phyloP scores from a whole-genome alignment of 2,329 filamentous ascomycete species.

The Claviceps africana region DNA sequence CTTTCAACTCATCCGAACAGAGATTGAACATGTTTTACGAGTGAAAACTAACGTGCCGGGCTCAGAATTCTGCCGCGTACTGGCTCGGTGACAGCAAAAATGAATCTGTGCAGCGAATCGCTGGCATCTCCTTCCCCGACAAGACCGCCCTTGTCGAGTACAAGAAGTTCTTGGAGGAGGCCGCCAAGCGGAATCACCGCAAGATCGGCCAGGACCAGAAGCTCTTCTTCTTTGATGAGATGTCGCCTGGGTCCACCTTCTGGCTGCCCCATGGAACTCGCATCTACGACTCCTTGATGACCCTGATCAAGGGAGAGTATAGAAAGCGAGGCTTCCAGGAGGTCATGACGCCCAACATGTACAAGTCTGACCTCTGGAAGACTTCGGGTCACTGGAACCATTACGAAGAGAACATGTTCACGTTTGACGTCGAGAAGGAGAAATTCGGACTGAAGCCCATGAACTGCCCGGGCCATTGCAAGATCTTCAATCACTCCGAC shows the following conservation, averaged over 20 bases:
- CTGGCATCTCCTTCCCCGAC: slow-evolving; percentile 88
- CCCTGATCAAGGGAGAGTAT: slow-evolving; percentile 75
- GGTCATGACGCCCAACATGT: slow-evolving; percentile 91
- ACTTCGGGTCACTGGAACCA: slow-evolving; percentile 81
- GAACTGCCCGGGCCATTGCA: slow-evolving; percentile 93
- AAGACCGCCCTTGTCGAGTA: slow-evolving; percentile 92
- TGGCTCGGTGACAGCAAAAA: slow-evolving; percentile 90
- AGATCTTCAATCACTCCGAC: slow-evolving; percentile 72
- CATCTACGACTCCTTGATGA: slow-evolving; percentile 80
- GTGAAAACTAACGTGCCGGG: slow-evolving; percentile 21
- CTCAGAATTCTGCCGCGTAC: slow-evolving; percentile 53
- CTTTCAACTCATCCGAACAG: background rate
- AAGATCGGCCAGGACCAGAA: slow-evolving; percentile 92
- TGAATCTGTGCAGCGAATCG: slow-evolving; percentile 90
- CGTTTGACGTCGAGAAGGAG: slow-evolving; percentile 65
- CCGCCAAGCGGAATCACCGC: slow-evolving; percentile 91
- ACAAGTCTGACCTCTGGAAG: slow-evolving; percentile 86
- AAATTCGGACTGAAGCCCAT: slow-evolving; percentile 72
- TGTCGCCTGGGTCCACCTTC: slow-evolving; percentile 87
- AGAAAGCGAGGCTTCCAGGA: slow-evolving; percentile 89
- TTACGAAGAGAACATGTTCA: slow-evolving; percentile 80
- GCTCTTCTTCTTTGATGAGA: slow-evolving; percentile 90
- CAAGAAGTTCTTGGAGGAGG: slow-evolving; percentile 90
- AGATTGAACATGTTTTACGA: background rate
- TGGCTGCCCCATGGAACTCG: slow-evolving; percentile 84